A percentile compares a stretch with the other conserved stretches of the same genome.
phyloP scores from a whole-genome alignment of 2,329 filamentous ascomycete species.

The Verruconis gallopava region DNA sequence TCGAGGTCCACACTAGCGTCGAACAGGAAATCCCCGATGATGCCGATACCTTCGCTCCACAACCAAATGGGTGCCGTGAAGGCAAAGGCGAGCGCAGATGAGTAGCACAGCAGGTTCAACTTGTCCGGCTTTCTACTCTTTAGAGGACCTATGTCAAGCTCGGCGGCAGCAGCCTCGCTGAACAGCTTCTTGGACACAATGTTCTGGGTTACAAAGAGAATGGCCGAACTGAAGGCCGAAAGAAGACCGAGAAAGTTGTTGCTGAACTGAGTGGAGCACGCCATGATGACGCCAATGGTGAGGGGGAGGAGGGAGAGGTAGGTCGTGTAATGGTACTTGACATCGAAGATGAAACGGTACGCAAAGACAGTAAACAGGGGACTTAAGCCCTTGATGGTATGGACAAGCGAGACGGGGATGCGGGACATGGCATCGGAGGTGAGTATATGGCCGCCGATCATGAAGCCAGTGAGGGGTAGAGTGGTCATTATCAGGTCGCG shows the following conservation, averaged over 20 bases:
- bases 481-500: constrained; percentile 74
- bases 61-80: constrained; percentile 88
- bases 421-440: constrained; percentile 88
- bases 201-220: constrained; percentile 96
- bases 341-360: constrained; percentile 79
- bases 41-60: constrained; percentile 69
- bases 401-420: constrained; percentile 91
- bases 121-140: constrained; percentile 80
- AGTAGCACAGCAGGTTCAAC: constrained; percentile 91
- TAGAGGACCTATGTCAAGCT: constrained; percentile 52
- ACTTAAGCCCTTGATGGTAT: constrained; percentile 96
- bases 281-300: constrained; percentile 87
- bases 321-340: constrained; percentile 74
- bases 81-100: constrained; percentile 82
- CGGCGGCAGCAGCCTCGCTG: constrained; percentile 79
- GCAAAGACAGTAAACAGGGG: constrained; percentile 90
- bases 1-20: constrained; percentile 70
- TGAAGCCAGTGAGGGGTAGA: constrained; percentile 82
- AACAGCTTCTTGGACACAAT: constrained; percentile 98
- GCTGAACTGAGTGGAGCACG: constrained; percentile 82
- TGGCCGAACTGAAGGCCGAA: constrained; percentile 76
- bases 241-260: constrained; percentile 84
- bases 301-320: constrained; percentile 68
- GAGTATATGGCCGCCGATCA: constrained; percentile 84
- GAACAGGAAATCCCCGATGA: constrained; percentile 64